Evolutionary conservation across 2,329 filamentous ascomycete species (phyloP).

Genomic region (Fusarium chuoi): DNA sequence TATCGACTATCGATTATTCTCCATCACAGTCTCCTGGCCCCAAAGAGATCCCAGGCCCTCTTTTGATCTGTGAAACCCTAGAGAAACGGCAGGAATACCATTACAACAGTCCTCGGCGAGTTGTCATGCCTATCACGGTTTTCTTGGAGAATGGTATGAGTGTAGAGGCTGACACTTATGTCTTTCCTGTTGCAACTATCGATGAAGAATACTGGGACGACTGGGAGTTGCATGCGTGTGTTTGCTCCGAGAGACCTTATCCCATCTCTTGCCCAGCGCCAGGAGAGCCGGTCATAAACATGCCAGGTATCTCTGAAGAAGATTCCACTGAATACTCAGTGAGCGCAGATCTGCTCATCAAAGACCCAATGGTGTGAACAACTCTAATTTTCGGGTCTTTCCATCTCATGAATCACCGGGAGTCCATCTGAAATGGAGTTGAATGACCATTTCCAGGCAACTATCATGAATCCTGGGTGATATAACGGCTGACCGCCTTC

Average conservation of each 20-base stretch:
- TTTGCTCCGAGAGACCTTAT: background rate
- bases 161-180: background rate
- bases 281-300: fast-evolving
- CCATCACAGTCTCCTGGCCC: background rate
- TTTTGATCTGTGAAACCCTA: background rate
- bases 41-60: background rate
- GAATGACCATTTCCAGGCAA: background rate
- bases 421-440: background rate
- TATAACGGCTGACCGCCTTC: too few species aligned
- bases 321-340: too few species aligned
- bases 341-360: too few species aligned
- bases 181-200: background rate
- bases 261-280: background rate
- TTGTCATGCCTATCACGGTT: background rate
- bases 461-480: too few species aligned
- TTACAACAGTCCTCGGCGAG: background rate
- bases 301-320: too few species aligned
- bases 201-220: background rate
- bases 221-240: background rate
- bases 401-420: fast-evolving
- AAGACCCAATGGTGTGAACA: background rate
- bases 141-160: background rate
- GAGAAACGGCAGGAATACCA: background rate
- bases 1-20: too few species aligned
- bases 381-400: background rate